phyloP scores from a whole-genome alignment of 495 filamentous ascomycete genomes.

The Echria macrotheca region DNA sequence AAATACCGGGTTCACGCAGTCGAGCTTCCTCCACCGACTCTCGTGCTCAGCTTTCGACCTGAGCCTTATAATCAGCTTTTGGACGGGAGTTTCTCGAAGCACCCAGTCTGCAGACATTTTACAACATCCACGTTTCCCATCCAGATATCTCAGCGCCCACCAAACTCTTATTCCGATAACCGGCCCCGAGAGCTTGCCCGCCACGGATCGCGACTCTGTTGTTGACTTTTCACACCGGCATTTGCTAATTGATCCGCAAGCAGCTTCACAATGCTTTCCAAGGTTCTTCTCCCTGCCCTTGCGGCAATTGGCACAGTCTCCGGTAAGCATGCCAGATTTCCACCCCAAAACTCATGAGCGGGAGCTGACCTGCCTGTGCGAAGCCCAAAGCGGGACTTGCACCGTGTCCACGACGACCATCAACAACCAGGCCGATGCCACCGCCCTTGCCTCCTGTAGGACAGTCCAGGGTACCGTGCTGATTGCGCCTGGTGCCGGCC shows the following conservation, averaged over 20 bases:
- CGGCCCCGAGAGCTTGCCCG: not conserved
- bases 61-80: slow-evolving; percentile 16
- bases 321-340: no score
- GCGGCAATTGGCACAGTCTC: slow-evolving; percentile 61
- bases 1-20: no score
- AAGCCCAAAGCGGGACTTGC: slow-evolving; percentile 43
- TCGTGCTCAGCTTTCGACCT: slow-evolving; percentile 3
- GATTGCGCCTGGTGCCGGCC: slow-evolving; percentile 50
- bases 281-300: slow-evolving; percentile 67
- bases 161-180: slow-evolving; percentile 9
- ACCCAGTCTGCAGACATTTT: slow-evolving; percentile 18
- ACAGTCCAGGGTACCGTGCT: slow-evolving; percentile 66
- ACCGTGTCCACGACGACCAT: slow-evolving; percentile 49
- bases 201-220: not conserved
- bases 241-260: slow-evolving; percentile 28
- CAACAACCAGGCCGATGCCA: slow-evolving; percentile 65
- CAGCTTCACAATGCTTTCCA: slow-evolving; percentile 62
- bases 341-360: no score
- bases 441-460: slow-evolving; percentile 57
- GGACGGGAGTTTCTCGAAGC: slow-evolving; percentile 14
- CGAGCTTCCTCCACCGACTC: not conserved
- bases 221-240: not conserved
- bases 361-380: slow-evolving; percentile 13
- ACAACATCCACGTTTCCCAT: slow-evolving; percentile 16
- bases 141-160: slow-evolving; percentile 8